phyloP scores from a whole-genome alignment of 164 flowering plant genomes.

The Echeveria elegans region DNA sequence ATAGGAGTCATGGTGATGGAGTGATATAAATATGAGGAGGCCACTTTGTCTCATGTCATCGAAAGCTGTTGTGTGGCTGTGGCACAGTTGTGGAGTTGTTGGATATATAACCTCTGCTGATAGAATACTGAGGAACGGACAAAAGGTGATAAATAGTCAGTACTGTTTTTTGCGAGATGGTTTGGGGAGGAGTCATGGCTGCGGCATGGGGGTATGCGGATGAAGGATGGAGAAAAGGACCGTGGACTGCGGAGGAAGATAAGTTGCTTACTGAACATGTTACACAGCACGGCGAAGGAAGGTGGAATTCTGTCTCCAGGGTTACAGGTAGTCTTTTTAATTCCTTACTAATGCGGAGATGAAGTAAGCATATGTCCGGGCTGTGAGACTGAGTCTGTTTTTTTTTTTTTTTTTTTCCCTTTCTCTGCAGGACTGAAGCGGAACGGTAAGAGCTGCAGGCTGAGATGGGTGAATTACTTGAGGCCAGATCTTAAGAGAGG shows the following conservation, averaged over 20 bases:
- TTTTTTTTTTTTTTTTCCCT: background rate
- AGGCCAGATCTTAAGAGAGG: slow-evolving; percentile 95
- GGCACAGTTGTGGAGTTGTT: background rate
- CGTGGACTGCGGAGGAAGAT: slow-evolving; percentile 95
- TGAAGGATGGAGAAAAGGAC: slow-evolving; percentile 86
- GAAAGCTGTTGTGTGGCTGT: background rate
- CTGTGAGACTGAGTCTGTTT: background rate
- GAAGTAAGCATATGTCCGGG: background rate
- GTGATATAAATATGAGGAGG: slow-evolving; percentile 1
- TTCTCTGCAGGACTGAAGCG: slow-evolving; percentile 62
- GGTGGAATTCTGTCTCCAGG: slow-evolving; percentile 83
- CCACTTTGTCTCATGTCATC: background rate
- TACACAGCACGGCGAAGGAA: slow-evolving; percentile 74
- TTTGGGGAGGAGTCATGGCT: slow-evolving; percentile 17
- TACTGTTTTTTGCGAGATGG: slow-evolving; percentile 14
- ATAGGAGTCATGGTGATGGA: no score
- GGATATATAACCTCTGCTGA: background rate
- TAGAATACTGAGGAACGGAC: background rate
- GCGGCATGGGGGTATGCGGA: slow-evolving; percentile 47
- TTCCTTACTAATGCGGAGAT: background rate
- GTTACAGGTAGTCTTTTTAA: slow-evolving; percentile 48
- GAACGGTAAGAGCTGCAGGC: slow-evolving; percentile 89
- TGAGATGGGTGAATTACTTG: slow-evolving; percentile 92
- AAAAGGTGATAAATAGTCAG: background rate
- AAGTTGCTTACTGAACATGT: slow-evolving; percentile 71